Conservation (phyloP, 805 yeast species). For the Schizosaccharomyces lindneri region DNA sequence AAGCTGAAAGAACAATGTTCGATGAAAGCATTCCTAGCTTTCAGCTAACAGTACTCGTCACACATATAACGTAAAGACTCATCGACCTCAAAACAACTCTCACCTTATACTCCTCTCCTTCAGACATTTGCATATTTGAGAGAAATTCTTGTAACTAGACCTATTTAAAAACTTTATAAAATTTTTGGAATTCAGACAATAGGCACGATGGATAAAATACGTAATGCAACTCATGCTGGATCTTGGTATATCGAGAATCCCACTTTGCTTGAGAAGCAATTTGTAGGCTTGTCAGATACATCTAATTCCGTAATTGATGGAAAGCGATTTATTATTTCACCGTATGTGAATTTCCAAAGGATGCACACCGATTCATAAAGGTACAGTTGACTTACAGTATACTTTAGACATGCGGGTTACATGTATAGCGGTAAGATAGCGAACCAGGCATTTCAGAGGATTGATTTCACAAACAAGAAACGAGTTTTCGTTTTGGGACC, state of each 20-base stretch:
- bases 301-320: conserved; percentile 5
- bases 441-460: conserved; percentile 48
- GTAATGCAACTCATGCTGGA: conserved; percentile 75
- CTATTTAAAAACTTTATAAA: no score
- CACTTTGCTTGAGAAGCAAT: conserved; percentile 22
- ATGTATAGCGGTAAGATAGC: conserved; percentile 54
- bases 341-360: neutral
- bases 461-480: conserved; percentile 26
- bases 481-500: conserved; percentile 75
- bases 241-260: conserved; percentile 50
- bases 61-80: no score
- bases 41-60: no score
- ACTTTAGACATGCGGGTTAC: conserved; percentile 62
- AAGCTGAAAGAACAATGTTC: no score
- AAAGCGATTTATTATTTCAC: neutral
- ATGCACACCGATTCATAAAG: no score
- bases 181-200: no score
- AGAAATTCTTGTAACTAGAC: no score
- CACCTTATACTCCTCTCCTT: no score
- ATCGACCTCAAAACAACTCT: no score
- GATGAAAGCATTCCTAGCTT: no score
- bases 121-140: no score
- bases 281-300: conserved; percentile 22
- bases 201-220: neutral
- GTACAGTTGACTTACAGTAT: neutral